Evolutionary conservation across 805 yeast genomes (phyloP).

Genomic region (Schwanniomyces polymorphus): DNA sequence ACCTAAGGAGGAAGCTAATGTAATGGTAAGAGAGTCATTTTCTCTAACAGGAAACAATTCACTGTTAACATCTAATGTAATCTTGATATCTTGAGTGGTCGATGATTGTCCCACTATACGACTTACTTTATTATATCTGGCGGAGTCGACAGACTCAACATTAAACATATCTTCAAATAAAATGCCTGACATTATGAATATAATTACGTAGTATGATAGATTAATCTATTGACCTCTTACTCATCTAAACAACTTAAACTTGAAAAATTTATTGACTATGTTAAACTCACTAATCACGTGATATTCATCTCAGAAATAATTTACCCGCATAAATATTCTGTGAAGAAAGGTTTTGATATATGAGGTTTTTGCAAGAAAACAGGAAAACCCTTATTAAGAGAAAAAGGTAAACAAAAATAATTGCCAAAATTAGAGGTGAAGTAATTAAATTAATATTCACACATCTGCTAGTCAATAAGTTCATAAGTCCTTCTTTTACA

Average conservation of each 20-base stretch:
- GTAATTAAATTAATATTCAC: background rate
- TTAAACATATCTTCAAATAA: slow-evolving; percentile 92
- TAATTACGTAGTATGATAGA: background rate
- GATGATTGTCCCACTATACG: slow-evolving; percentile 88
- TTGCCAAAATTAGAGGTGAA: slow-evolving; percentile 4
- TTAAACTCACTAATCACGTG: background rate
- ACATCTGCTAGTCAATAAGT: no score
- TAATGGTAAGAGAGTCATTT: slow-evolving; percentile 79
- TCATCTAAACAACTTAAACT: background rate
- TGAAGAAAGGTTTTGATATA: background rate
- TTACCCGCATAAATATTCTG: background rate
- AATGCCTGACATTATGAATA: slow-evolving; percentile 49
- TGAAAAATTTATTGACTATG: slow-evolving; percentile 1
- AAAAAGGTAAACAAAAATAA: slow-evolving; percentile 3
- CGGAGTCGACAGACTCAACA: slow-evolving; percentile 80
- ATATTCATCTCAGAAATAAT: background rate
- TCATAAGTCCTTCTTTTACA: background rate
- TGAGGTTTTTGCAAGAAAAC: background rate
- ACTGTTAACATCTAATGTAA: slow-evolving; percentile 86
- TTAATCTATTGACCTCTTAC: background rate
- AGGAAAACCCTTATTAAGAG: background rate
- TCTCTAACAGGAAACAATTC: slow-evolving; percentile 84
- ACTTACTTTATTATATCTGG: slow-evolving; percentile 87
- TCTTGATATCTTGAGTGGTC: slow-evolving; percentile 73
- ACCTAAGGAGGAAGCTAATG: slow-evolving; percentile 76